Evolutionary conservation across 176 grass and related monocot genomes (phyloP).

Genomic region (Eleusine indica): DNA sequence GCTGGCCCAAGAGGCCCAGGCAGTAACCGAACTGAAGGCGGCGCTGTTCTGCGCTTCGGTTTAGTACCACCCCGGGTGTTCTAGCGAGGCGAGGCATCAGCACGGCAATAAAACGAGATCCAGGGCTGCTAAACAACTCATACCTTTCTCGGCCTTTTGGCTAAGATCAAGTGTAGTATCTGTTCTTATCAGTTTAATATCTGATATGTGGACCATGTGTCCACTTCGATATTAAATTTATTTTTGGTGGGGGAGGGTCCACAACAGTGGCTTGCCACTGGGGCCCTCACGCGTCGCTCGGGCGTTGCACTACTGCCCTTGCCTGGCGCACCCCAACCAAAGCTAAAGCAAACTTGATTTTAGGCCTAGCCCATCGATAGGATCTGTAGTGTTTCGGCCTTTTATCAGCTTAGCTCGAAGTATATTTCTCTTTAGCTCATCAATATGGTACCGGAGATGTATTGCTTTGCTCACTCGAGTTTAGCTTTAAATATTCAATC

Average conservation of each 20-base stretch:
- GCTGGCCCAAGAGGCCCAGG: not conserved
- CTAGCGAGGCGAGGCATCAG: not conserved
- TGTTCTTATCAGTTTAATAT: slow-evolving; percentile 89
- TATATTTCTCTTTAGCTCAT: too few species aligned
- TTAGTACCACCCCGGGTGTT: not conserved
- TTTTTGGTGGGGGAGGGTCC: not conserved
- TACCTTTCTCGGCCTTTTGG: slow-evolving; percentile 75
- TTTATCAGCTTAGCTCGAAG: too few species aligned
- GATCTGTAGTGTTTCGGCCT: not conserved
- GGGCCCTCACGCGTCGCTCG: not conserved
- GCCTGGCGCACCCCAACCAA: slow-evolving; percentile 3
- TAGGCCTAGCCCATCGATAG: too few species aligned
- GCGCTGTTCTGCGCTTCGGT: not conserved
- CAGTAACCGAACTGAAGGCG: not conserved
- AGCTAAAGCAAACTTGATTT: not conserved
- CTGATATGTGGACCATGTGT: slow-evolving; percentile 43
- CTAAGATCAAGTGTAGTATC: slow-evolving; percentile 82
- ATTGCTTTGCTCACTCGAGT: too few species aligned
- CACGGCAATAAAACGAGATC: not conserved
- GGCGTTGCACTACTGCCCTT: not conserved
- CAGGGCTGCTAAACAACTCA: not conserved
- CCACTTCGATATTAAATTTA: not conserved
- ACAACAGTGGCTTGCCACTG: too few species aligned
- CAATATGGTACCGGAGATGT: too few species aligned
- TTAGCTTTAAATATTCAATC: too few species aligned